Evolutionary conservation across 140 eudicot genomes (phyloP), one percentile per base, ranked within the genome.

Genomic region (Senecio squalidus): DNA sequence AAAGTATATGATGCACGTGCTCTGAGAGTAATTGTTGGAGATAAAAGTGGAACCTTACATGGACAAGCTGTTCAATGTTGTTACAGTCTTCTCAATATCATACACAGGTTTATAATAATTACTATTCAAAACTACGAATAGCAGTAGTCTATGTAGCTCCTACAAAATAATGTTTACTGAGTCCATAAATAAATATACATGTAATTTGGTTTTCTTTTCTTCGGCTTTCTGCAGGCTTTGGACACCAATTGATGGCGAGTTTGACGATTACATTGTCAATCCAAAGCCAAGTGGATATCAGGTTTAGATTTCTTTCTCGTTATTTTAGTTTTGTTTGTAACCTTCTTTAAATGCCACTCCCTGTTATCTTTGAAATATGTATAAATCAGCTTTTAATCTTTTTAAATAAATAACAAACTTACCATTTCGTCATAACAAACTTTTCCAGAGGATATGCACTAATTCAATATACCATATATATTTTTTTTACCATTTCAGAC

Each of bases 231-330:
- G 72, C 85, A 90, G 97, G 82, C 94, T 90, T 39, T 90, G 97
- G 97, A 75, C 89, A 49, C 97, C 97, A 4, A 83, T 90, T 70
- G 86, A 86, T 69, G 97, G 97, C 60, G 97, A 90, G 63, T 81
- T 90, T 58, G 97, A 90, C 67, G 97, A 90, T 68, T 90, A 90
- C 79, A 83, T 90, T 54, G 95, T 90, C 45, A 90, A 90, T 70
- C 97, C 97, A 50, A 90, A 90, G 83, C 94, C 85, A 67, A 90
- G 95, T 60, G 97, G 97, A 67, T 90, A 90, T 77, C 95, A 90
- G 95, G 97, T 90, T 47, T 73, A 51, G 20, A 30, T 38, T 43
- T 39, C 28, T 16, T 45, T 58, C n/a, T 59, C 55, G 16, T 18
- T 54, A 53, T 66, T 43, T 28, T 53, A 30, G 9, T 33, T 47